A percentile compares a stretch with the other conserved stretches of the same genome.
phyloP scores from a whole-genome alignment of 2,329 filamentous ascomycete genomes.

The Alternaria solani region DNA sequence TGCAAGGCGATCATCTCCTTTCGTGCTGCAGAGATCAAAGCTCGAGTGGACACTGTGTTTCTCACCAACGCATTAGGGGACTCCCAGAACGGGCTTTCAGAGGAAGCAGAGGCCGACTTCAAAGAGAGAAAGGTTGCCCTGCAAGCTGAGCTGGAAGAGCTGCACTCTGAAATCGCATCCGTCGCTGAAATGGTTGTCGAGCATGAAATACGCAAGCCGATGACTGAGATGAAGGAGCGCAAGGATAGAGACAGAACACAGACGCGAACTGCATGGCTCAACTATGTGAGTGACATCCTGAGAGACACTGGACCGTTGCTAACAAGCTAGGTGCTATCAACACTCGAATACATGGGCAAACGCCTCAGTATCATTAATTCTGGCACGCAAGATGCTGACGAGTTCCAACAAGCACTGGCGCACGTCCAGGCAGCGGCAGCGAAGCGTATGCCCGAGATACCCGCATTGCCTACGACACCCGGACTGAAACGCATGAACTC shows the following conservation, averaged over 20 bases:
- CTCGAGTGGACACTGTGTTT: constrained; percentile 62
- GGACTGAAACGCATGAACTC: constrained; percentile 35
- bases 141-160: constrained; percentile 71
- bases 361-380: constrained; percentile 41
- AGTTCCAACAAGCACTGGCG: constrained; percentile 44
- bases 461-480: constrained; percentile 24
- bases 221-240: constrained; percentile 54
- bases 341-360: constrained; percentile 54
- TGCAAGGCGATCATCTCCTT: constrained; percentile 56
- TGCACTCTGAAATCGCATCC: constrained; percentile 73
- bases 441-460: constrained; percentile 34
- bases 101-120: constrained; percentile 53
- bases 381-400: constrained; percentile 35
- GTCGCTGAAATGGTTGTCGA: constrained; percentile 76
- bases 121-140: constrained; percentile 62
- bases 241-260: constrained; percentile 46
- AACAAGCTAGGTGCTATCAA: constrained; percentile 45
- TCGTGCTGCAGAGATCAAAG: constrained; percentile 52
- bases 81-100: constrained; percentile 14
- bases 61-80: constrained; percentile 49
- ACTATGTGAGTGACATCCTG: constrained; percentile 47
- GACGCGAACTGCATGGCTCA: constrained; percentile 52
- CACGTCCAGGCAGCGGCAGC: constrained; percentile 37
- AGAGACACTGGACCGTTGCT: neutral
- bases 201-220: constrained; percentile 71